Evolutionary conservation across 164 flowering plant species (phyloP), one percentile per base, ranked within the genome.

Genomic region (Nelumbo lutea): DNA sequence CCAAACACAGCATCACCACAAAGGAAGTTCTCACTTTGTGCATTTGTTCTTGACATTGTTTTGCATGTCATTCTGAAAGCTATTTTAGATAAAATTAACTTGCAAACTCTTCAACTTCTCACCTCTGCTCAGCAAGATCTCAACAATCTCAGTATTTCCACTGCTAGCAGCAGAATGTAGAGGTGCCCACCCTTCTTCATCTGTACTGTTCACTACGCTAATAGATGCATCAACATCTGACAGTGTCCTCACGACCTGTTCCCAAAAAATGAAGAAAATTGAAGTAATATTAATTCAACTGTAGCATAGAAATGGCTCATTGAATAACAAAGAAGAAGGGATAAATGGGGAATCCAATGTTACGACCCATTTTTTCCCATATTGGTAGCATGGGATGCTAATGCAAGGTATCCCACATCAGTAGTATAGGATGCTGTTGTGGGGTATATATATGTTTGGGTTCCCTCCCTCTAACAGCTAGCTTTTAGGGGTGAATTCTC

Each of bases 131-230:
- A 94, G 76, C 77, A 94, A 79, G 64, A 77, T 75, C 48, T 88
- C 83, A 38, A 91, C 79, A 56, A 91, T 83, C 47, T 88, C 84
- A 3, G 63, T 53, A 83, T 88, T 80, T 39, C 98, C 98, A 73
- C 86, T 83, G 79, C 97, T 91, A 6, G 94, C 87, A 2, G 98
- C 92, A 47, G 97, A 90, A 78, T 95, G 98, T 76, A 95, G 73
- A 1, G 98, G 97, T 0, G 90, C 89, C 98, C 98, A 95, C 0
- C 98, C 97, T 81, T 92, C 98, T 66, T 95, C 98, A 73, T 95
- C 98, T 4, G 70, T 71, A 62, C 82, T 77, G 71, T 91, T 89
- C 7, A 94, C 75, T 43, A 78, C 85, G 70, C 79, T 81, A 9
- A 64, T 61, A 1, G 81, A 76, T 9, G 82, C 77, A 77, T 84